Evolutionary conservation across 768 basidiomycete species (phyloP).

Genomic region (Boletus edulis): DNA sequence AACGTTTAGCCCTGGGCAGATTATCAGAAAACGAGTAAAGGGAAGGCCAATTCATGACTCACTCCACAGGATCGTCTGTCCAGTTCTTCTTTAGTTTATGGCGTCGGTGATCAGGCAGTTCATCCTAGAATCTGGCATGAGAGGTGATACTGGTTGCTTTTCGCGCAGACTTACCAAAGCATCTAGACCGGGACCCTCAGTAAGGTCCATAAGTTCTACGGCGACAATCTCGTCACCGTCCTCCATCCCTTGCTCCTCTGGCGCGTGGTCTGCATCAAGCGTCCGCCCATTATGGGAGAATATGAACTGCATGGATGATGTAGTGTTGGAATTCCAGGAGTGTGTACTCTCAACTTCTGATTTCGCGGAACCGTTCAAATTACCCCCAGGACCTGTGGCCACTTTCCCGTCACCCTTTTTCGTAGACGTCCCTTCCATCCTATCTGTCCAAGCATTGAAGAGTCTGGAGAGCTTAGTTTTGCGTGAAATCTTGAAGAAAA

Average conservation of each 20-base stretch:
- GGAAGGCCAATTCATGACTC: conserved; percentile 26
- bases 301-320: conserved; percentile 68
- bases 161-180: conserved; percentile 49
- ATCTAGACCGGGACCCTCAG: conserved; percentile 61
- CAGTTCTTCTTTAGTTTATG: conserved; percentile 81
- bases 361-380: conserved; percentile 51
- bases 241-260: conserved; percentile 85
- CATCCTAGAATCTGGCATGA: conserved; percentile 46
- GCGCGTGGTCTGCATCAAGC: conserved; percentile 78
- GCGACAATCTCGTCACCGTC: conserved; percentile 88
- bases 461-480: conserved; percentile 83
- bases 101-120: conserved; percentile 58
- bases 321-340: conserved; percentile 37
- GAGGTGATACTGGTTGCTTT: neutral
- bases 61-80: conserved; percentile 76
- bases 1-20: conserved; percentile 58
- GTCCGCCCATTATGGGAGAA: conserved; percentile 82
- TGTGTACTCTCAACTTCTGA: conserved; percentile 48
- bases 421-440: conserved; percentile 67
- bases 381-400: conserved; percentile 21
- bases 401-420: conserved; percentile 43
- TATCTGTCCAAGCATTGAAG: conserved; percentile 85
- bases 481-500: conserved; percentile 91
- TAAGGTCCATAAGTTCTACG: conserved; percentile 88
- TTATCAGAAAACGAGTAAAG: neutral